These are phyloP conservation scores for Cenchrus fungigraminus DNA, from an alignment of 176 grass and related monocot genomes.

Conservation along the genomic window DNA sequence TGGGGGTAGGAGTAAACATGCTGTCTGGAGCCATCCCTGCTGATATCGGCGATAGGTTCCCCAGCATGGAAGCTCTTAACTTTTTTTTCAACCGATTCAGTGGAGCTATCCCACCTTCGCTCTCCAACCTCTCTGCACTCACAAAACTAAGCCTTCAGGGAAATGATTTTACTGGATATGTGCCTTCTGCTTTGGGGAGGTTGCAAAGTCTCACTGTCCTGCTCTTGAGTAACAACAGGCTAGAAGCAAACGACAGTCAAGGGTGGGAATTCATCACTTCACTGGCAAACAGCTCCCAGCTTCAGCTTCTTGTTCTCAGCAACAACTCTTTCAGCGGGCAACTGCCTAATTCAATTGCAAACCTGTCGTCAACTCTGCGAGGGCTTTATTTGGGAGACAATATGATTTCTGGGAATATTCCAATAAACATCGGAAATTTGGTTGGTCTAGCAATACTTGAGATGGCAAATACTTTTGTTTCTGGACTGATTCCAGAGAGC, in stretches of 20 bases:
- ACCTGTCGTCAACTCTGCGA: slow-evolving; percentile 1
- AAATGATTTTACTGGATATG: slow-evolving; percentile 21
- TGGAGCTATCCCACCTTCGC: not conserved
- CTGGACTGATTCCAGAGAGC: slow-evolving; percentile 18
- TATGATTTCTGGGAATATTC: slow-evolving; percentile 19
- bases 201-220: not conserved
- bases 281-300: slow-evolving; percentile 19
- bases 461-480: not conserved
- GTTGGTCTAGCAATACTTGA: not conserved
- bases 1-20: not conserved
- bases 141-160: not conserved
- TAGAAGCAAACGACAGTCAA: not conserved
- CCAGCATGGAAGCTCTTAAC: not conserved
- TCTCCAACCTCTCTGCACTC: not conserved
- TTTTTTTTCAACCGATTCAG: not conserved
- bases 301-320: not conserved
- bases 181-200: slow-evolving; percentile 12
- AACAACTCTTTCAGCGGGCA: slow-evolving; percentile 28
- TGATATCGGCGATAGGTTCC: not conserved
- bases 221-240: not conserved
- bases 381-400: not conserved
- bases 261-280: slow-evolving; percentile 46
- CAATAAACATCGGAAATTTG: slow-evolving; percentile 4
- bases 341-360: not conserved
- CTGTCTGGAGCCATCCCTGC: slow-evolving; percentile 3